phyloP scores from a whole-genome alignment of 768 basidiomycete genomes.

The Favolaschia claudopus region DNA sequence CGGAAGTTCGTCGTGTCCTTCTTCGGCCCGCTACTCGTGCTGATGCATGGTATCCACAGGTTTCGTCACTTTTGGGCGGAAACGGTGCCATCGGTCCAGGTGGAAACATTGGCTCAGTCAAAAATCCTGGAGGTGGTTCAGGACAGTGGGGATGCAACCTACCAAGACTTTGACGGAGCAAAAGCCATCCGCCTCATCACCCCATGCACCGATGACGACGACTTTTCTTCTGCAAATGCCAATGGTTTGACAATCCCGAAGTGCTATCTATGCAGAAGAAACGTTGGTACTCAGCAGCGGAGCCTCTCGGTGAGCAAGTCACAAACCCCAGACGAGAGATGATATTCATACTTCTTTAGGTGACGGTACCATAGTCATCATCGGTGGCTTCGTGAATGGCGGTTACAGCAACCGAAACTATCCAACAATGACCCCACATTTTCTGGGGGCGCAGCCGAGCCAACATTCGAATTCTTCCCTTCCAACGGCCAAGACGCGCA shows the following conservation, averaged over 20 bases:
- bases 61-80: slow-evolving; percentile 77
- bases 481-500: slow-evolving; percentile 55
- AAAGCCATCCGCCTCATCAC: slow-evolving; percentile 83
- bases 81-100: slow-evolving; percentile 77
- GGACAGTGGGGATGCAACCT: slow-evolving; percentile 69
- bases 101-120: slow-evolving; percentile 62
- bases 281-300: slow-evolving; percentile 84
- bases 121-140: slow-evolving; percentile 52
- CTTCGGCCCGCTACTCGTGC: neutral
- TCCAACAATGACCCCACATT: slow-evolving; percentile 66
- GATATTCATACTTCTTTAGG: slow-evolving; percentile 30
- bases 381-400: slow-evolving; percentile 82
- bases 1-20: neutral
- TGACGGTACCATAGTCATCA: slow-evolving; percentile 80
- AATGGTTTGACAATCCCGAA: slow-evolving; percentile 76
- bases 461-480: slow-evolving; percentile 87
- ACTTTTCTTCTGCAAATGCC: slow-evolving; percentile 61
- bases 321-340: no score
- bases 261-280: slow-evolving; percentile 69
- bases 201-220: slow-evolving; percentile 64
- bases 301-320: slow-evolving; percentile 65
- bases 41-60: slow-evolving; percentile 27
- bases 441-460: slow-evolving; percentile 78
- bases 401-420: slow-evolving; percentile 78
- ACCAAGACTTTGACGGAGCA: slow-evolving; percentile 83